Conservation (phyloP, 148 eudicot genomes). For the Bassia scoparia region DNA sequence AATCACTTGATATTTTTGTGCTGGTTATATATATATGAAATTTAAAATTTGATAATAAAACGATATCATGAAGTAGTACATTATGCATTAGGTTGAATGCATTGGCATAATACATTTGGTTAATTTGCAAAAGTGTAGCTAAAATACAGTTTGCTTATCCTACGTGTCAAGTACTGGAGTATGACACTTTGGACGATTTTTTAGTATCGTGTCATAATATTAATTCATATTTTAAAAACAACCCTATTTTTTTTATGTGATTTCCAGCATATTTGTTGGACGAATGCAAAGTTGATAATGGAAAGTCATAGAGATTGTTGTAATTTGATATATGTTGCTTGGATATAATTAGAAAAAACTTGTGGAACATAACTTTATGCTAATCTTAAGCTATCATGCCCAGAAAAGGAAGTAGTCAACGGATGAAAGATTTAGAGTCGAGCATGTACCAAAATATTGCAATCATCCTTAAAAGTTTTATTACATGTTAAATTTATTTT, state of each 20-base stretch:
- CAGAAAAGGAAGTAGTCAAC: constrained; percentile 19
- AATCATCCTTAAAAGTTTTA: too few species aligned
- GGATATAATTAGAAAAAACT: constrained; percentile 27
- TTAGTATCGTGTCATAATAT: neutral
- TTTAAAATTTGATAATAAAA: too few species aligned
- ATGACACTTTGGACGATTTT: too few species aligned
- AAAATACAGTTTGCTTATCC: constrained; percentile 18
- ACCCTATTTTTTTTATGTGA: neutral
- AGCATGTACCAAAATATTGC: constrained; percentile 8
- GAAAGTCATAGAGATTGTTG: constrained; percentile 25
- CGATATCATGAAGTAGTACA: too few species aligned
- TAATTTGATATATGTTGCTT: constrained; percentile 15
- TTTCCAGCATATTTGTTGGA: constrained; percentile 34
- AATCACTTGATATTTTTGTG: too few species aligned
- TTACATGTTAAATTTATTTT: too few species aligned
- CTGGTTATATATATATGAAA: too few species aligned
- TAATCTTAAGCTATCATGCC: constrained; percentile 13
- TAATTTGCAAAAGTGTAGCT: constrained; percentile 14
- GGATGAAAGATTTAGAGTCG: constrained; percentile 22
- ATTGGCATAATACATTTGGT: constrained; percentile 17
- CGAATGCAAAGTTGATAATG: constrained; percentile 20
- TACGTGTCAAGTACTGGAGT: constrained; percentile 24
- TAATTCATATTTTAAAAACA: neutral
- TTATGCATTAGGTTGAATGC: constrained; percentile 18
- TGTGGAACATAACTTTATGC: constrained; percentile 11